phyloP scores from a whole-genome alignment of 2,329 filamentous ascomycete genomes.

The Colletotrichum cuscutae region DNA sequence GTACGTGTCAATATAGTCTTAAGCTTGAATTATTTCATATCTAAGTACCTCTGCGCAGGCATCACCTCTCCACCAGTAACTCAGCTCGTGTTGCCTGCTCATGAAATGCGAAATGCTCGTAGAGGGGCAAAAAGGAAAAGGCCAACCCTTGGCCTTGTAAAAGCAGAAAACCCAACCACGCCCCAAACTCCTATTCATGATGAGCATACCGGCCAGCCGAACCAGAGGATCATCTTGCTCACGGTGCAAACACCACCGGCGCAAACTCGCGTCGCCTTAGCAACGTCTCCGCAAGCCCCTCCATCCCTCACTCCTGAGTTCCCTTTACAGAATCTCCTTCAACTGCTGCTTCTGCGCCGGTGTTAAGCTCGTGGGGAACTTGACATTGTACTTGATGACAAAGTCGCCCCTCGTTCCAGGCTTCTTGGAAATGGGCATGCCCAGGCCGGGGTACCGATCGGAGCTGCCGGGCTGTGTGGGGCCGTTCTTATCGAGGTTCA shows the following conservation, averaged over 20 bases:
- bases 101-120: constrained; percentile 12
- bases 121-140: not conserved
- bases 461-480: constrained; percentile 87
- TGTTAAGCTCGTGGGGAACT: constrained; percentile 85
- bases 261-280: not conserved
- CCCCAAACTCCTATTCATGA: constrained; percentile 30
- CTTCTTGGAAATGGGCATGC: constrained; percentile 96
- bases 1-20: not conserved
- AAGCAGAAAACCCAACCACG: not conserved
- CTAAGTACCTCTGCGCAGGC: constrained; percentile 21
- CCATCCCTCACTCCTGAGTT: not conserved
- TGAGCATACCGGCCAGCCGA: constrained; percentile 5
- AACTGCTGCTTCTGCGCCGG: constrained; percentile 81
- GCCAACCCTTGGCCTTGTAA: not conserved
- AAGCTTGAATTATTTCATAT: constrained; percentile 19
- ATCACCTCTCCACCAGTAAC: not conserved
- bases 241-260: not conserved
- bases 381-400: constrained; percentile 89
- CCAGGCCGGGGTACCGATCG: constrained; percentile 84
- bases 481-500: constrained; percentile 81
- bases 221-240: not conserved
- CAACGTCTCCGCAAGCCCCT: not conserved
- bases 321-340: constrained; percentile 76
- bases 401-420: constrained; percentile 87
- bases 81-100: constrained; percentile 3